Evolutionary conservation across 1,284 basidiomycete genomes (phyloP).

Genomic region (Inonotus hispidus): DNA sequence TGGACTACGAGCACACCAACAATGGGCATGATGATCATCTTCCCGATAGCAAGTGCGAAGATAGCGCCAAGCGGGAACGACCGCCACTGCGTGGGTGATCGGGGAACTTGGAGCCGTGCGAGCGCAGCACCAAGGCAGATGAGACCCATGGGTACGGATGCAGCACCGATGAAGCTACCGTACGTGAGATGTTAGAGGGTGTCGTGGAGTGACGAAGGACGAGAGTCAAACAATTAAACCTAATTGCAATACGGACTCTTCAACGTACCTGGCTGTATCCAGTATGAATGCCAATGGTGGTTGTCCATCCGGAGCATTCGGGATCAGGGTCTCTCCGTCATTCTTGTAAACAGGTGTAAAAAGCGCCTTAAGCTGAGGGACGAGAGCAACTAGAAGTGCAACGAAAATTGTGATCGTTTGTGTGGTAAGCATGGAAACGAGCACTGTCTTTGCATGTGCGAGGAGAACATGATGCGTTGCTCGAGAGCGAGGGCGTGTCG

Average conservation of each 20-base stretch:
- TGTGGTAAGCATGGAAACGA: conserved; percentile 45
- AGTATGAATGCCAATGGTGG: conserved; percentile 67
- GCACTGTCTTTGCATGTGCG: conserved; percentile 26
- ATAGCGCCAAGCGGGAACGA: conserved; percentile 66
- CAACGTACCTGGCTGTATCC: conserved; percentile 42
- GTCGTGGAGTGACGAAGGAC: not conserved
- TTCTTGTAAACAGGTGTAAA: conserved; percentile 42
- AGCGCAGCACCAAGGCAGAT: conserved; percentile 72
- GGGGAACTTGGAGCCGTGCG: conserved; percentile 57
- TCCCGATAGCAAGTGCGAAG: conserved; percentile 49
- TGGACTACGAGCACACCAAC: conserved; percentile 61
- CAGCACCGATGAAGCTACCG: conserved; percentile 56
- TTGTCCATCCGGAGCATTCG: conserved; percentile 65
- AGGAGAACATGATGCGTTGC: conserved; percentile 18
- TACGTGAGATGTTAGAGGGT: too few species aligned
- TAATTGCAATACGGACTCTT: not conserved
- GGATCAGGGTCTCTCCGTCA: conserved; percentile 41
- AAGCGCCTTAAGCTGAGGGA: conserved; percentile 66
- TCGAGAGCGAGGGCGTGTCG: conserved; percentile 7
- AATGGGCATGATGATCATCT: conserved; percentile 65
- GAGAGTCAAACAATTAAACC: not conserved
- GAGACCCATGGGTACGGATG: conserved; percentile 68
- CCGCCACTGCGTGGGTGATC: conserved; percentile 35
- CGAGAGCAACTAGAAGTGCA: conserved; percentile 61
- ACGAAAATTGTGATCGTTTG: conserved; percentile 59